Evolutionary conservation across 2,329 filamentous ascomycete species (phyloP).

Genomic region (Sporothrix sp.): DNA sequence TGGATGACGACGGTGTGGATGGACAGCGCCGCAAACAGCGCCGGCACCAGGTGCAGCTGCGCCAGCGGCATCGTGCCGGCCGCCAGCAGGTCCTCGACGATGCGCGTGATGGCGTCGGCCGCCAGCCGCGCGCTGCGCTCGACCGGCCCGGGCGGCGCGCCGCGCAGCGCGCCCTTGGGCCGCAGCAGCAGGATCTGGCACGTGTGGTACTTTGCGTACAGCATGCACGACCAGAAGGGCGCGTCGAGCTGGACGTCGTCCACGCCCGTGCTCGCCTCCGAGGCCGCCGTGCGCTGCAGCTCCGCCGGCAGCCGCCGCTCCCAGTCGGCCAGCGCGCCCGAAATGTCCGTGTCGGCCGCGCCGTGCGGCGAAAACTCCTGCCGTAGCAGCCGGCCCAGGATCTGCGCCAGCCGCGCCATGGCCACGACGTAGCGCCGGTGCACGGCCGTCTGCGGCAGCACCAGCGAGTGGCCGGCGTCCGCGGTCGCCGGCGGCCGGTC

Average conservation of each 20-base stretch:
- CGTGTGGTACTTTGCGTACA: slow-evolving; percentile 4
- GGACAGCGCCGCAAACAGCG: not conserved
- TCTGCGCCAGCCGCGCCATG: slow-evolving; percentile 1
- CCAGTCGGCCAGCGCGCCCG: not conserved
- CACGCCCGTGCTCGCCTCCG: too few relatives aligned
- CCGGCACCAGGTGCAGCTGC: slow-evolving; percentile 1
- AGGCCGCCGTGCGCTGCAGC: not conserved
- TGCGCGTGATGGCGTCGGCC: not conserved
- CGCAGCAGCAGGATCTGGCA: not conserved
- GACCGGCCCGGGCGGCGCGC: not conserved
- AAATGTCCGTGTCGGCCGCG: not conserved
- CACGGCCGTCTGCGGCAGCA: not conserved
- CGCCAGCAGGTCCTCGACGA: not conserved
- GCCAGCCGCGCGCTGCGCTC: not conserved
- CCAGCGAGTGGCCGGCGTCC: not conserved
- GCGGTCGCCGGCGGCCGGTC: too few relatives aligned
- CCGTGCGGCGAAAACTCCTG: not conserved
- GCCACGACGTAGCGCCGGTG: not conserved
- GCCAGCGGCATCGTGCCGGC: slow-evolving; percentile 1
- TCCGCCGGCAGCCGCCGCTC: not conserved
- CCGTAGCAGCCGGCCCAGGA: not conserved
- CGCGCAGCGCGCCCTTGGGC: not conserved
- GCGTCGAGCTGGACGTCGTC: slow-evolving; percentile 1
- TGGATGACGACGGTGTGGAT: slow-evolving; percentile 5
- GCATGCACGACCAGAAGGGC: slow-evolving; percentile 4